Percentiles rank a stretch among this genome's conserved stretches.
These are phyloP conservation scores for Musa balbisiana DNA, from an alignment of 202 grass and related monocot genomes.

Conservation along the genomic window DNA sequence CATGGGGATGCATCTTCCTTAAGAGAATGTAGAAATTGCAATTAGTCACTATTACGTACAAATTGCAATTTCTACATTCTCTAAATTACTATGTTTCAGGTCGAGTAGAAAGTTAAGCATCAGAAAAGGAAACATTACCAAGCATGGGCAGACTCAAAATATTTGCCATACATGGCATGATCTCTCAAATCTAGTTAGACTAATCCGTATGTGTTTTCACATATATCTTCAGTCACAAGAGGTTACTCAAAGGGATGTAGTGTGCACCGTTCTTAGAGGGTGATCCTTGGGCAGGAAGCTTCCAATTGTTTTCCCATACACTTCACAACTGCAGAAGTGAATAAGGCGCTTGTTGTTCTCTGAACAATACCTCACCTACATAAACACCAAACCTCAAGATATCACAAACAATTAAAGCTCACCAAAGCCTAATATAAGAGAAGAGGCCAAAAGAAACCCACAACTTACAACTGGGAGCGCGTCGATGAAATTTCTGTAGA, in stretches of 20 bases:
- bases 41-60: too few species aligned
- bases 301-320: conserved; percentile 95
- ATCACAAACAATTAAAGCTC: not conserved
- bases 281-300: conserved; percentile 91
- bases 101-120: too few species aligned
- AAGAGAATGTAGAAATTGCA: too few species aligned
- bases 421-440: not conserved
- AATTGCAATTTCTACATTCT: too few species aligned
- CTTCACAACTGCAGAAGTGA: conserved; percentile 96
- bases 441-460: not conserved
- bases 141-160: too few species aligned
- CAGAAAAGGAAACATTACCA: too few species aligned
- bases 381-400: not conserved
- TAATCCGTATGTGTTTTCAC: not conserved
- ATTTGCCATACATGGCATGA: not conserved
- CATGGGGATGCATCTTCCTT: conserved; percentile 92
- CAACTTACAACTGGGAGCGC: conserved; percentile 73
- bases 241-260: not conserved
- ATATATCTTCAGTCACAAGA: not conserved
- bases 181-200: not conserved
- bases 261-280: conserved; percentile 62
- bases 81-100: too few species aligned
- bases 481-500: conserved; percentile 98
- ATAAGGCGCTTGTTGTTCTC: conserved; percentile 89
- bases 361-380: conserved; percentile 90